Base-by-base conservation (phyloP, 306 rosid genomes). In the Dalbergia cochinchinensis region DNA sequence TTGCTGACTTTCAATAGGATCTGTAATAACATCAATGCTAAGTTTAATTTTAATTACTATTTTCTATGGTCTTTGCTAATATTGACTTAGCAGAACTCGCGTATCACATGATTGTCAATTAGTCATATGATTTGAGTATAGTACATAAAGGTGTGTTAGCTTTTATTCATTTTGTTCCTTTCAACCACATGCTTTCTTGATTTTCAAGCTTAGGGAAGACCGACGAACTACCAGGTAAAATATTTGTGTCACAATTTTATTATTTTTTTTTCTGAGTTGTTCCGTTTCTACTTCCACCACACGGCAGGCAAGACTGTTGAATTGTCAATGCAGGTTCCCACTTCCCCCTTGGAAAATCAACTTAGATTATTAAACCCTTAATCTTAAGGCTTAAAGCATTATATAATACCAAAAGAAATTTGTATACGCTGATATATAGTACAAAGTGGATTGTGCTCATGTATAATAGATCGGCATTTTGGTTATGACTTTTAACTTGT, bases 151-250 rank as follows among this genome's bases (percentile, higher is more conserved):
- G 26, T 20, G 20, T 41, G 78, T 12, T 61, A 61, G 5, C 45
- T n/a, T 61, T 62, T 44, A 45, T 62, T 44, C 47, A 8, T 5
- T 61, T 68, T 68, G 12, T 19, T 18, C 9, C 6, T 18, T 18
- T 11, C 7, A 71, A 51, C 16, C 16, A 11, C 7, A 37, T 8
- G 80, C 16, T 51, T 54, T 48, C 54, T 76, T 64, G 35, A 19
- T 51, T 58, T 39, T 66, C 58, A 78, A 78, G 57, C 74, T 41
- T 67, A 1, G 53, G 67, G 66, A 39, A 65, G 80, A 50, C 73
- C 72, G 18, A 63, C 31, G 9, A 62, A n/a, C 70, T 62, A n/a
- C 31, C 5, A 37, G 0, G 50, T 35, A 6, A 78, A 35, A n/a
- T 57, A 14, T 20, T n/a, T 20, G n/a, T 41, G 65, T 68, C 65